Evolutionary conservation across 192 early-diverging fungal species (phyloP), one percentile per base, ranked within the genome.

Genomic region (Helicostylum pulchrum): DNA sequence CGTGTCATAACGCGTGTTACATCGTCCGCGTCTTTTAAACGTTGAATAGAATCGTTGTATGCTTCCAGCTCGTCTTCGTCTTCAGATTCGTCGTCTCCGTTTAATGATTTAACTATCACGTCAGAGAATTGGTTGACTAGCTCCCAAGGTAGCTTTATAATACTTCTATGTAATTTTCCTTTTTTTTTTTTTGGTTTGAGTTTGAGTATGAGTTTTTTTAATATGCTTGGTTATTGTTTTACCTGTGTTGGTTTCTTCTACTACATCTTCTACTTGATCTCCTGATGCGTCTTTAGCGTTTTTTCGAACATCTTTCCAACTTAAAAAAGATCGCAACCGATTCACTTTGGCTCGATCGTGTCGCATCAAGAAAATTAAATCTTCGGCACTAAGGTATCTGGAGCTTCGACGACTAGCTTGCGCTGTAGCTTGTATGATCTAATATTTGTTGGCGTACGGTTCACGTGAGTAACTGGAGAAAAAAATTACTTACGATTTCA

Each of bases 281-380:
- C 82, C 84, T 49, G 79, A 88, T 1, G 81, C 72, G 63, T 96
- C 94, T 76, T 95, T 97, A 42, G 88, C 90, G 67, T 88, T 90
- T 65, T 94, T 96, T 45, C 95, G 87, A 31, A 96, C 94, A 69
- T 99, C 96, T 72, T 95, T 97, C 92, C 93, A 98, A 53, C 87
- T 89, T 23, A 99, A 80, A 73, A 91, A 99, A 44, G 91, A 88
- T 21, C 90, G 77, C 51, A 99, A 80, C 0, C 95, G 88, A 70
- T 95, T 90, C 14, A 96, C 92, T 73, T 97, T 97, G 55, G 86
- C 87, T 23, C 91, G 85, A 71, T 99, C 97, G 77, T 97, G 92
- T 5, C 96, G 89, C 66, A 97, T 94, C 21, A 99, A 81, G 72
- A 98, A 99, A 26, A 99, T 96, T 36, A 98, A 76, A 74, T 99